phyloP scores from a whole-genome alignment of 2,329 filamentous ascomycete species.

The Trichoderma aggressivum region DNA sequence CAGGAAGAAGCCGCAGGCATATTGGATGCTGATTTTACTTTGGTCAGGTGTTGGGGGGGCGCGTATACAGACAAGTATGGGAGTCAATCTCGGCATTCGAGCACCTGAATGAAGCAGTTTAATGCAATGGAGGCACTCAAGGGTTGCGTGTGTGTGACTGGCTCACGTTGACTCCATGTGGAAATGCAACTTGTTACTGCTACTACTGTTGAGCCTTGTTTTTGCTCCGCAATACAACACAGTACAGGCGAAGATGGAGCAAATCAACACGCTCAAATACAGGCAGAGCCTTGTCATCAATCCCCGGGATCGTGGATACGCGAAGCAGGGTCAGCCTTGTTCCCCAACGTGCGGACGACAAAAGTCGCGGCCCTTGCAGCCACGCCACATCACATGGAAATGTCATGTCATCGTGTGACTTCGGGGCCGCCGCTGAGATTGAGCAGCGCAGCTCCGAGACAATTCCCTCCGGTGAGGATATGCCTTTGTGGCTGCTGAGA shows the following conservation, averaged over 20 bases:
- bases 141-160: not conserved
- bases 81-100: not conserved
- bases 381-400: constrained; percentile 17
- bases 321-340: not conserved
- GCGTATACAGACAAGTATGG: not conserved
- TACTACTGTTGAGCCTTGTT: not conserved
- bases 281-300: not conserved
- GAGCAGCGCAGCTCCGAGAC: not conserved
- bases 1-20: not conserved
- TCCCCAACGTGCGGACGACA: not conserved
- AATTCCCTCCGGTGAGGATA: not conserved
- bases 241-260: not conserved
- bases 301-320: not conserved
- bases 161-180: not conserved
- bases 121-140: not conserved
- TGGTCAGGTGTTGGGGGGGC: not conserved
- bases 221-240: not conserved
- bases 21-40: not conserved
- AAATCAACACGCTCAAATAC: not conserved
- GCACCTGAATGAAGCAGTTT: not conserved
- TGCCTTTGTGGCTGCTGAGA: not conserved
- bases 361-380: not conserved
- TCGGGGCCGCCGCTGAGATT: not conserved
- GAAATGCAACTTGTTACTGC: not conserved
- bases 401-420: constrained; percentile 11